These are phyloP conservation scores for Mycena venus DNA, from an alignment of 768 basidiomycete genomes.

Conservation along the genomic window DNA sequence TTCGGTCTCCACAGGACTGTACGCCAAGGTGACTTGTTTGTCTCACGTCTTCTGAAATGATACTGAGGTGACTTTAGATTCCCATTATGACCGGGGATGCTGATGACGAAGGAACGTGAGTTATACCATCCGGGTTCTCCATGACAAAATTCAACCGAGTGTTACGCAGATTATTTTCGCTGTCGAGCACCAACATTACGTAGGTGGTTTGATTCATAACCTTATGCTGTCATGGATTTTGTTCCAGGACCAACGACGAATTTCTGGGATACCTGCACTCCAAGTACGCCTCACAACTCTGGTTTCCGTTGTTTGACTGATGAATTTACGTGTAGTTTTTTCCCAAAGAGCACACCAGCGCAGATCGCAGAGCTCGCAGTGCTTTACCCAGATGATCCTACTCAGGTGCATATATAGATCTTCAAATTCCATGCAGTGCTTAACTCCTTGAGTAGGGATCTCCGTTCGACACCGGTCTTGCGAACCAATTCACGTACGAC, in stretches of 20 bases:
- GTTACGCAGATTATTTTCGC: slow-evolving; percentile 2
- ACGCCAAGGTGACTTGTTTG: slow-evolving; percentile 41
- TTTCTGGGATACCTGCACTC: slow-evolving; percentile 16
- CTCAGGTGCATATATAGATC: not conserved
- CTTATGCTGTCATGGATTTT: not conserved
- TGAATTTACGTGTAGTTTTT: not conserved
- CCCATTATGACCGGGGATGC: slow-evolving; percentile 12
- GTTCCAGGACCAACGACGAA: slow-evolving; percentile 30
- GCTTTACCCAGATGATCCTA: slow-evolving; percentile 24
- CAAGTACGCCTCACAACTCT: not conserved
- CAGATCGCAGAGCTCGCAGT: slow-evolving; percentile 3
- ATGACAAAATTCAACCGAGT: not conserved
- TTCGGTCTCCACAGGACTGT: slow-evolving; percentile 49
- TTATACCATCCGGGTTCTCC: not conserved
- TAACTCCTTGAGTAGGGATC: slow-evolving; percentile 10
- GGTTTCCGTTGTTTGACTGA: not conserved
- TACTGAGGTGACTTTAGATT: not conserved
- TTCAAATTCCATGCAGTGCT: not conserved
- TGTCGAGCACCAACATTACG: slow-evolving; percentile 17
- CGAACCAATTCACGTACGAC: slow-evolving; percentile 19
- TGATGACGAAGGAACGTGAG: slow-evolving; percentile 28
- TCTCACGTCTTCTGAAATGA: not conserved
- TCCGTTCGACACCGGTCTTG: slow-evolving; percentile 24
- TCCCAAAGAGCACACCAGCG: not conserved
- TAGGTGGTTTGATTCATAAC: not conserved